Conservation (phyloP, 2,329 filamentous ascomycete species). For the Neonectria neomacrospora region DNA sequence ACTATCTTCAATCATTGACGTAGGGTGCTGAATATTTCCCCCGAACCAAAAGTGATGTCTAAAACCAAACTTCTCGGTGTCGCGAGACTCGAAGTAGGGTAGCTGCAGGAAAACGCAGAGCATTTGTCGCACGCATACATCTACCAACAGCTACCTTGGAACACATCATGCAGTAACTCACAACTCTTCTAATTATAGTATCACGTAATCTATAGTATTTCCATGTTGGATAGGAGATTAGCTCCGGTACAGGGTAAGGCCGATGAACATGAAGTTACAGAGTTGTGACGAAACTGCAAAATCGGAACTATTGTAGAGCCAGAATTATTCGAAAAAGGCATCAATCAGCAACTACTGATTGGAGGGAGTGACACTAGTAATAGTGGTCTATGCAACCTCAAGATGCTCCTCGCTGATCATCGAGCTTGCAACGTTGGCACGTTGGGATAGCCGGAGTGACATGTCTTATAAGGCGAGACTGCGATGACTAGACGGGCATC, state of each 20-base stretch:
- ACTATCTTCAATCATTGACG: no score
- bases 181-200: no score
- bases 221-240: background rate
- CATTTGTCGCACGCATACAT: no score
- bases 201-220: no score
- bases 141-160: no score
- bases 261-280: background rate
- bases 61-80: no score
- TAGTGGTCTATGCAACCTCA: background rate
- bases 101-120: no score
- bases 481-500: background rate
- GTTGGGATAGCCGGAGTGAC: background rate
- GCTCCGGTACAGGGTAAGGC: background rate
- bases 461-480: background rate
- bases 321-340: background rate
- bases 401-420: background rate
- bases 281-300: background rate
- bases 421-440: background rate
- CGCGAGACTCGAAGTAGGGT: no score
- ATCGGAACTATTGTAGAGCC: background rate
- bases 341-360: background rate
- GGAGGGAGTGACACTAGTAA: background rate
- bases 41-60: no score
- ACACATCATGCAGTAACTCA: no score
- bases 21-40: no score